These are phyloP conservation scores for Atalantia buxifolia DNA, from an alignment of 345 rosid genomes.

Conservation along the genomic window DNA sequence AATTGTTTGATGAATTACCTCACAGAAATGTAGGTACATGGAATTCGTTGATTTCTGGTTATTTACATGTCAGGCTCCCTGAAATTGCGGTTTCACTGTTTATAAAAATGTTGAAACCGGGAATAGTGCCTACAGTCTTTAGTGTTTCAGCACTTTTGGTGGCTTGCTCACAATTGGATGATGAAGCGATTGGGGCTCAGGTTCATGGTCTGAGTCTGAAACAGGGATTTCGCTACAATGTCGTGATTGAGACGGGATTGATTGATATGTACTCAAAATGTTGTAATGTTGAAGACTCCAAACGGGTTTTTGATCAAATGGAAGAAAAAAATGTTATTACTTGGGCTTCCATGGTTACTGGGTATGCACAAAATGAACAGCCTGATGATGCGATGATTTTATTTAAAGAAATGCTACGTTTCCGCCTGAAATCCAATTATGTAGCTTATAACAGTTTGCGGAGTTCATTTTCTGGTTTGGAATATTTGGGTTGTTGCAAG, in stretches of 20 bases:
- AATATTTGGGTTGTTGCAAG: conserved; percentile 23
- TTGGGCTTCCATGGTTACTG: conserved; percentile 34
- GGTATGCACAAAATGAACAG: conserved; percentile 19
- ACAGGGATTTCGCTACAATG: conserved; percentile 20
- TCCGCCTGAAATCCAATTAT: conserved; percentile 15
- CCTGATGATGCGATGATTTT: conserved; percentile 31
- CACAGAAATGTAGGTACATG: conserved; percentile 30
- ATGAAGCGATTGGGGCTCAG: conserved; percentile 24
- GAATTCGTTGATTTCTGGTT: conserved; percentile 34
- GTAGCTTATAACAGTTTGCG: conserved; percentile 29
- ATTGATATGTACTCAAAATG: conserved; percentile 34
- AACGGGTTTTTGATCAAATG: conserved; percentile 21
- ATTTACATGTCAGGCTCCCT: conserved; percentile 19
- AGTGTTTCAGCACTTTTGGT: conserved; percentile 20
- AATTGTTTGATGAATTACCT: conserved; percentile 28
- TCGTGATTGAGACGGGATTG: conserved; percentile 31
- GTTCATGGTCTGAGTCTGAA: conserved; percentile 32
- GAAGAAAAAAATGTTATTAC: conserved; percentile 27
- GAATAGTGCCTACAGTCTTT: conserved; percentile 9
- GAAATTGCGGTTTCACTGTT: conserved; percentile 18
- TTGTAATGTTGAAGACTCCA: conserved; percentile 17
- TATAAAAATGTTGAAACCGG: conserved; percentile 15
- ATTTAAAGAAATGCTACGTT: conserved; percentile 26
- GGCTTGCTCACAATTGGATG: conserved; percentile 30
- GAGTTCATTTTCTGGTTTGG: conserved; percentile 27